Evolutionary conservation across 1,139 yeast genomes (phyloP).

Genomic region (Debaryomyces subglobosus): DNA sequence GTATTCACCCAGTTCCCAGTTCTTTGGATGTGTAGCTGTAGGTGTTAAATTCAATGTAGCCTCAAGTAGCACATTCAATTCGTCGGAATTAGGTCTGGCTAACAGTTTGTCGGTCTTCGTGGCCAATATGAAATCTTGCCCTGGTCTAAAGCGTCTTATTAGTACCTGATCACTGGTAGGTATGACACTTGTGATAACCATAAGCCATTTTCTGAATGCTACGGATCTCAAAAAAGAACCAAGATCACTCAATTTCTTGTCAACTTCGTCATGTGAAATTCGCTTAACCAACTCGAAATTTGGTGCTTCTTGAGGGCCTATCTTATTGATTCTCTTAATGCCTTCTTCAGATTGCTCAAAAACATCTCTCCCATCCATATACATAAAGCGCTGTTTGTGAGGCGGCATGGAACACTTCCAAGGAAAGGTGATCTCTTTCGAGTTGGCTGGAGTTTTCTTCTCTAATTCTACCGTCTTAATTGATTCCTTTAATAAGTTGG

Average conservation of each 20-base stretch:
- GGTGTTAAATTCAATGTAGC: conserved; percentile 83
- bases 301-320: conserved; percentile 55
- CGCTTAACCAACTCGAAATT: conserved; percentile 45
- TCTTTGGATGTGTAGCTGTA: conserved; percentile 51
- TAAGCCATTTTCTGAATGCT: conserved; percentile 73
- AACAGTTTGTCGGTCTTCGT: conserved; percentile 62
- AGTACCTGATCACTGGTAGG: conserved; percentile 70
- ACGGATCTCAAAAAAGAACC: conserved; percentile 60
- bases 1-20: conserved; percentile 83
- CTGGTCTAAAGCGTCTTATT: conserved; percentile 90
- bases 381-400: conserved; percentile 86
- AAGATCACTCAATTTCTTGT: conserved; percentile 50
- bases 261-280: conserved; percentile 18
- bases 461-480: conserved; percentile 60
- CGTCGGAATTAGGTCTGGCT: conserved; percentile 37
- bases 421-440: conserved; percentile 62
- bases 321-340: conserved; percentile 30
- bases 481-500: conserved; percentile 46
- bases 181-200: conserved; percentile 61
- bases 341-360: conserved; percentile 29
- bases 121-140: conserved; percentile 90
- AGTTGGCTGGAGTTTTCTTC: conserved; percentile 57
- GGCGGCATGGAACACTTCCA: conserved; percentile 96
- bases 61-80: conserved; percentile 57
- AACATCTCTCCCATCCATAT: conserved; percentile 65